These are phyloP conservation scores for Yamadazyma conglobata DNA, from an alignment of 1,139 yeast species.

Conservation along the genomic window DNA sequence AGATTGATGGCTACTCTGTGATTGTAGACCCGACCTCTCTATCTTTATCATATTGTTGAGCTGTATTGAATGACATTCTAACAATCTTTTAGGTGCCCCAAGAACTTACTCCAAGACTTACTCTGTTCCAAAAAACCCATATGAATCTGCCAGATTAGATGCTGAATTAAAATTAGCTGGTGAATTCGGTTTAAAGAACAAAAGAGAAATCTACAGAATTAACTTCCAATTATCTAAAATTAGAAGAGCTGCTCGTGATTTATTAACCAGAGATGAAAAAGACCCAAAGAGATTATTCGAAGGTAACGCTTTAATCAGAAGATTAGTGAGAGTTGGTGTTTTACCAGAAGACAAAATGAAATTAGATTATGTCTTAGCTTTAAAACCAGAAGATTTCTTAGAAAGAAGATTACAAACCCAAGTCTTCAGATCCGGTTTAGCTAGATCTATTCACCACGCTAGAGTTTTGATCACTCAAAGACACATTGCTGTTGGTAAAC, in stretches of 20 bases:
- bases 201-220: constrained; percentile 99
- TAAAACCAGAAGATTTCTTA: constrained; percentile 97
- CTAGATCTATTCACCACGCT: constrained; percentile 99
- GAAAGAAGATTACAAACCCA: constrained; percentile 99
- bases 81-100: constrained; percentile 73
- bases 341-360: constrained; percentile 99
- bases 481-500: constrained; percentile 99
- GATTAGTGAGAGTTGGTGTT: constrained; percentile 98
- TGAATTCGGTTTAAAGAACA: constrained; percentile 99
- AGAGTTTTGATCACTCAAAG: constrained; percentile 98
- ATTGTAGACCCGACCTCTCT: constrained; percentile 4
- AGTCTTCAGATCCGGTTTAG: constrained; percentile 99
- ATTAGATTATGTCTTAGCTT: constrained; percentile 99
- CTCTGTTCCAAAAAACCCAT: constrained; percentile 99
- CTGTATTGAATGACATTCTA: constrained; percentile 10
- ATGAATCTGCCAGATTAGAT: constrained; percentile 98
- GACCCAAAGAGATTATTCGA: constrained; percentile 99
- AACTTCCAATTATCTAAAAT: constrained; percentile 98
- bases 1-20: constrained; percentile 6
- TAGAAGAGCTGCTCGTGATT: constrained; percentile 99
- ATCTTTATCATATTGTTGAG: constrained; percentile 1
- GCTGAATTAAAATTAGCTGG: constrained; percentile 99
- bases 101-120: constrained; percentile 99
- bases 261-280: constrained; percentile 99
- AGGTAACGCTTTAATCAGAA: constrained; percentile 99